Evolutionary conservation across 2,329 filamentous ascomycete species (phyloP).

Genomic region (Periconia sp.): DNA sequence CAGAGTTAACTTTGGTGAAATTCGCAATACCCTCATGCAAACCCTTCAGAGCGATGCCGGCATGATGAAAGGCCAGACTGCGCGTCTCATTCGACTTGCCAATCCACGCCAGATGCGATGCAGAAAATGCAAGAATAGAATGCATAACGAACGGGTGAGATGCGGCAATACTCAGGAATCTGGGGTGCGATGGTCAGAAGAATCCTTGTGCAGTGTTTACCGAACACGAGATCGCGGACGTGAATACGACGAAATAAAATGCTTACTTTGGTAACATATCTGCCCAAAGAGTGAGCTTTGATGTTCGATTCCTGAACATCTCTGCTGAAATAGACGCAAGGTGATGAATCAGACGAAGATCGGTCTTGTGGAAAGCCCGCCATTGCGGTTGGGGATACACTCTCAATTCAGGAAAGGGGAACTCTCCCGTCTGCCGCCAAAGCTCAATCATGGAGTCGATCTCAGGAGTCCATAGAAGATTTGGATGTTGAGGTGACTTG

Average conservation of each 20-base stretch:
- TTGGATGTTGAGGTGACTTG: conserved; percentile 55
- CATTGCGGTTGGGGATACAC: conserved; percentile 75
- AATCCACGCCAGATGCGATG: conserved; percentile 87
- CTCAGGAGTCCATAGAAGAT: conserved; percentile 82
- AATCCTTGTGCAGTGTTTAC: conserved; percentile 14
- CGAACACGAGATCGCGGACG: conserved; percentile 27
- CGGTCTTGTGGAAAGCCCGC: conserved; percentile 71
- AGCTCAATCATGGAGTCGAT: conserved; percentile 78
- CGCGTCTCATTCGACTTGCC: conserved; percentile 83
- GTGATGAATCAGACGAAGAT: conserved; percentile 87
- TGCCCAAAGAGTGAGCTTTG: conserved; percentile 89
- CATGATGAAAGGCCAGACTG: conserved; percentile 87
- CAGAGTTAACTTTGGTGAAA: conserved; percentile 84
- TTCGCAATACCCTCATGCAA: conserved; percentile 82
- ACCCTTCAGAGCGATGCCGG: conserved; percentile 81
- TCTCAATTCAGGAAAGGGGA: conserved; percentile 80
- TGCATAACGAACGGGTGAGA: conserved; percentile 91
- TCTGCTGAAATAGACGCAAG: conserved; percentile 84
- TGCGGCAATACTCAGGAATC: conserved; percentile 79
- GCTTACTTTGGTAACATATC: conserved; percentile 88
- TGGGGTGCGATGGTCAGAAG: conserved; percentile 45
- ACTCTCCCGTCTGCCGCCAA: conserved; percentile 82
- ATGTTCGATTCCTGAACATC: conserved; percentile 73
- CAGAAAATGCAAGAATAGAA: conserved; percentile 88
- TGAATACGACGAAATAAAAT: conserved; percentile 11